Percentiles rank a stretch among this genome's conserved stretches.
Evolutionary conservation across 768 basidiomycete species (phyloP).

Genomic region (Macrolepiota albuminosa): DNA sequence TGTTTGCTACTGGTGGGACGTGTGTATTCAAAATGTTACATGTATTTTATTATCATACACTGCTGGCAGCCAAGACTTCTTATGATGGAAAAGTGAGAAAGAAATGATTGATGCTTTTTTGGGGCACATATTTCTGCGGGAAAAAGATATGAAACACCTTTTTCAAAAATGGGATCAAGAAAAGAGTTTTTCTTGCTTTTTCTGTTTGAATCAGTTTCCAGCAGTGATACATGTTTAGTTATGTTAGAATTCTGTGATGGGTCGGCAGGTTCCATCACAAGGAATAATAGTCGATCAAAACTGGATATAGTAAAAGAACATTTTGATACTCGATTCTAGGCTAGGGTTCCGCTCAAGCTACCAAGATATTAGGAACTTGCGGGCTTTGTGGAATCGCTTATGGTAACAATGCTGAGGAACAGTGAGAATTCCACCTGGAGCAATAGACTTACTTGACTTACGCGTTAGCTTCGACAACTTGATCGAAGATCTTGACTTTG

Average conservation of each 20-base stretch:
- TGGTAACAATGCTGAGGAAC: not conserved
- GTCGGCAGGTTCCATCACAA: not conserved
- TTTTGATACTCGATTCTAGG: not conserved
- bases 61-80: no score
- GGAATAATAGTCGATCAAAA: not conserved
- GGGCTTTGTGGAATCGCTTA: not conserved
- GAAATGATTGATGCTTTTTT: no score
- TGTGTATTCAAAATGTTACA: not conserved
- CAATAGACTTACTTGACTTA: constrained; percentile 3
- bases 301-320: not conserved
- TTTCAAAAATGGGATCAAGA: no score
- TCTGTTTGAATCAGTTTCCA: no score
- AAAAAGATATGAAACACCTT: no score
- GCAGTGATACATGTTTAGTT: not conserved
- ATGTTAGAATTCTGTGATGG: not conserved
- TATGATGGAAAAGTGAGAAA: no score
- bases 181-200: no score
- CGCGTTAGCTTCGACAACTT: constrained; percentile 10
- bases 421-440: not conserved
- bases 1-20: not conserved
- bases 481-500: constrained; percentile 5
- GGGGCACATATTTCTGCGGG: no score
- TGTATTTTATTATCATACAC: not conserved
- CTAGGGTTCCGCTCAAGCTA: not conserved
- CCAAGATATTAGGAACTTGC: not conserved